Base-by-base conservation (phyloP, 805 yeast species). In the Torulaspora delbrueckii region DNA sequence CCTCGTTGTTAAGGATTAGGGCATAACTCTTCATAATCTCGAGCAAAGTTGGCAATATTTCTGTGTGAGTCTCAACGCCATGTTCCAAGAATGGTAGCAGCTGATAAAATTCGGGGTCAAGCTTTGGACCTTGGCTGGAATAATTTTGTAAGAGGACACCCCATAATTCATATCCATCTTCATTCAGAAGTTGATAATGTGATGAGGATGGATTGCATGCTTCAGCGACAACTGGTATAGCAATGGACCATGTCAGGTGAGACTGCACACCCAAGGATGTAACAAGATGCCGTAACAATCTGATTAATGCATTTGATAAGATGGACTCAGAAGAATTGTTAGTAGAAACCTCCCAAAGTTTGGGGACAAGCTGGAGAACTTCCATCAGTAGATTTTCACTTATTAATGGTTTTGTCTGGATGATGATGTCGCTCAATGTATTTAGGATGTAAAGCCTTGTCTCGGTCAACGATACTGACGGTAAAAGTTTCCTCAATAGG, bases 141-240 rank as follows among this genome's bases (percentile, higher is more conserved):
- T 76, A 76, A 50, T 81, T 79, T 51, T 79, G 85, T 42, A 88
- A 60, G 2, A 85, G 62, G 1, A 82, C 72, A n/a, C 76, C 70
- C 96, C 96, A 88, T 34, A 90, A 69, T 46, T 87, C 95, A 58
- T 78, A 80, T 0, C 95, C 96, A 66, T 90, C 97, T 59, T 90
- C 97, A 14, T 83, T 74, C 8, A 90, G 63, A 43, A 86, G 69
- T 2, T 77, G 67, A 48, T 78, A 76, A 42, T 68, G 71, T 18
- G 74, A 74, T 0, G 88, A 76, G 16, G 70, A 69, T 1, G 81
- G 75, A 52, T 86, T 80, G 56, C 93, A 82, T 38, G 84, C 76
- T 6, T 71, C 65, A 9, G 69, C 67, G 22, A 89, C 72, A 47
- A 87, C 67, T 0, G 95, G 93, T 9, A 86, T 55, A 0, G 84